These are phyloP conservation scores for Neolentinus lepideus DNA, from an alignment of 1,284 basidiomycete genomes.

Conservation along the genomic window DNA sequence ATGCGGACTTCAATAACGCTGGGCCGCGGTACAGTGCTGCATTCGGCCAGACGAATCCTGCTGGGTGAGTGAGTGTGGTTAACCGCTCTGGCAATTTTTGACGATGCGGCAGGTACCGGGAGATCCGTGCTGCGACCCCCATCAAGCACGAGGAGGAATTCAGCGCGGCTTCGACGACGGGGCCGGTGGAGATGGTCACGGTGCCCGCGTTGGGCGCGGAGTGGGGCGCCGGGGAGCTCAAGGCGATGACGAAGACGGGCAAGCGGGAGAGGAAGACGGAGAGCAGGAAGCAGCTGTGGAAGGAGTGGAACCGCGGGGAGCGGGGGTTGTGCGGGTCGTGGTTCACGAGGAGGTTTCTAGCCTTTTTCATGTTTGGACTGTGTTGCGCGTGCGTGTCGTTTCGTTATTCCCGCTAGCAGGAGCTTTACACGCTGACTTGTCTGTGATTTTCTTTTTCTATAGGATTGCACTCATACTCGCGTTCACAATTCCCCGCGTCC, in stretches of 20 bases:
- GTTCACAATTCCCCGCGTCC: constrained; percentile 77
- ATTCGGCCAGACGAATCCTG: constrained; percentile 33
- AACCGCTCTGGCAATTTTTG: constrained; percentile 3
- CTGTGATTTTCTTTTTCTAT: background rate
- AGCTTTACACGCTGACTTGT: constrained; percentile 2
- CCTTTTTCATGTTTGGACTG: constrained; percentile 59
- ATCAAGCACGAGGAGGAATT: constrained; percentile 28
- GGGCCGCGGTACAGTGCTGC: constrained; percentile 73
- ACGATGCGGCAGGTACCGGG: background rate
- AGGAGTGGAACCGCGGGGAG: constrained; percentile 66
- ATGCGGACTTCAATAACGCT: constrained; percentile 86
- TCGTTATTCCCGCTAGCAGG: constrained; percentile 1
- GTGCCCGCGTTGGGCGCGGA: constrained; percentile 84
- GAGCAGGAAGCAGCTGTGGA: constrained; percentile 48
- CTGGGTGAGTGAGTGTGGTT: constrained; percentile 26
- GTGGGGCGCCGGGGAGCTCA: constrained; percentile 75
- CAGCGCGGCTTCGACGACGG: constrained; percentile 14
- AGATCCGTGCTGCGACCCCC: constrained; percentile 14
- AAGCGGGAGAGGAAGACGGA: constrained; percentile 54
- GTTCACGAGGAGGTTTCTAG: constrained; percentile 64
- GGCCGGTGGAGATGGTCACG: constrained; percentile 75
- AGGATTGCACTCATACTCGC: constrained; percentile 67
- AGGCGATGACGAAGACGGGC: constrained; percentile 64
- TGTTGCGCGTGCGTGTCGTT: constrained; percentile 52
- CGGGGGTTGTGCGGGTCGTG: constrained; percentile 71